These are phyloP conservation scores for Xerocomellus dryophilus DNA, from an alignment of 768 basidiomycete species.

Conservation along the genomic window DNA sequence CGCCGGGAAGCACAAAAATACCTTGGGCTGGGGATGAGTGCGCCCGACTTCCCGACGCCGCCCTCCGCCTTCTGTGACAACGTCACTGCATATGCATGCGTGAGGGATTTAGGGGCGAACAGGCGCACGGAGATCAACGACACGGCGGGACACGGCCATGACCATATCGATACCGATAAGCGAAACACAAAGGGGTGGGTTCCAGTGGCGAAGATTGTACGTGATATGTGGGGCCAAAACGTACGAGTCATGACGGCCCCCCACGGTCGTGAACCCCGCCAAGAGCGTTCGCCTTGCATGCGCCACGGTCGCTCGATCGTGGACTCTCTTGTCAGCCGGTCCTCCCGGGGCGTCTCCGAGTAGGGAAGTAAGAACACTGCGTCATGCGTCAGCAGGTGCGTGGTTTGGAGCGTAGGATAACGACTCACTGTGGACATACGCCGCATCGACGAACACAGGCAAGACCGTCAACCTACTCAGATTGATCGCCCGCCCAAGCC, in stretches of 20 bases:
- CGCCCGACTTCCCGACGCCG: too few species aligned
- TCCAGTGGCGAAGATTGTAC: background rate
- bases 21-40: constrained; percentile 57
- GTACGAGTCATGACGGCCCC: constrained; percentile 13
- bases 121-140: too few species aligned
- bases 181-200: background rate
- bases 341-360: constrained; percentile 56
- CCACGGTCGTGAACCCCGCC: constrained; percentile 67
- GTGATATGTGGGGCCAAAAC: constrained; percentile 9
- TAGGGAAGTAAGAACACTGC: constrained; percentile 59
- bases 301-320: constrained; percentile 53
- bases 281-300: constrained; percentile 57
- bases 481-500: too few species aligned
- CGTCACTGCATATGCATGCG: constrained; percentile 39
- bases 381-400: background rate
- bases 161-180: background rate
- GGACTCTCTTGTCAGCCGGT: constrained; percentile 61
- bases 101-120: background rate
- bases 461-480: too few species aligned
- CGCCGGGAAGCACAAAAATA: constrained; percentile 61
- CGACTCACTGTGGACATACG: too few species aligned
- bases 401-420: too few species aligned
- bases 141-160: background rate
- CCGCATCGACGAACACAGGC: too few species aligned
- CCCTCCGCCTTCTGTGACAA: constrained; percentile 71